Percentiles rank a stretch among this genome's conserved stretches.
Evolutionary conservation across 208 protist species (phyloP).

Genomic region (Trypanosoma grayi): DNA sequence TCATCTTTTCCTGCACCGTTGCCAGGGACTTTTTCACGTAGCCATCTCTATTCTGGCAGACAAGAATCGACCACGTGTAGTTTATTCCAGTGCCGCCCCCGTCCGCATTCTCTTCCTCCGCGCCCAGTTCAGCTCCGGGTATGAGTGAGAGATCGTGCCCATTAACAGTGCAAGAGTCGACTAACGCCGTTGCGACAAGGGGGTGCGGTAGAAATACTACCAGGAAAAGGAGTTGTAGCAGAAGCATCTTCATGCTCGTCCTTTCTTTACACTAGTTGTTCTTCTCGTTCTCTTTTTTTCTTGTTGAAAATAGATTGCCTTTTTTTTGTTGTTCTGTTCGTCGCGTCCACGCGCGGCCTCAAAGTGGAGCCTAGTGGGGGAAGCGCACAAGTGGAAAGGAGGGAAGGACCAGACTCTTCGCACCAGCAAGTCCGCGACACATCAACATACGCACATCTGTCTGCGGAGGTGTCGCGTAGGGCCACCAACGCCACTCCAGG

Average conservation of each 20-base stretch:
- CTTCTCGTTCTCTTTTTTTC: background rate
- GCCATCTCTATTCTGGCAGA: background rate
- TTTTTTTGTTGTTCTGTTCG: too few relatives aligned
- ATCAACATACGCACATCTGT: too few relatives aligned
- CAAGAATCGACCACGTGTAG: background rate
- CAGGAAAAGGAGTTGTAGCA: background rate
- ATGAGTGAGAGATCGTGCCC: background rate
- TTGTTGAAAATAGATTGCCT: too few relatives aligned
- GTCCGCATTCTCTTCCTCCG: background rate
- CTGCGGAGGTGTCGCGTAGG: too few relatives aligned
- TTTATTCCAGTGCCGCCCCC: background rate
- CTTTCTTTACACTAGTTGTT: background rate
- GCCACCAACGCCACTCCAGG: too few relatives aligned
- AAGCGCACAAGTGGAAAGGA: too few relatives aligned
- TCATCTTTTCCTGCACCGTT: background rate
- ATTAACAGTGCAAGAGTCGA: background rate
- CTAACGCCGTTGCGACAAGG: background rate
- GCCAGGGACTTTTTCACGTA: background rate
- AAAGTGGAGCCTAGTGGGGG: too few relatives aligned
- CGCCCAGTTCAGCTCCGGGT: background rate
- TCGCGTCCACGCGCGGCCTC: too few relatives aligned
- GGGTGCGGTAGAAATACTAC: background rate
- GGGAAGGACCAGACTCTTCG: too few relatives aligned
- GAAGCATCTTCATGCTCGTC: background rate
- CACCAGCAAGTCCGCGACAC: too few relatives aligned